These are phyloP conservation scores for Xylaria venustula DNA, from an alignment of 495 filamentous ascomycete species.

Conservation along the genomic window DNA sequence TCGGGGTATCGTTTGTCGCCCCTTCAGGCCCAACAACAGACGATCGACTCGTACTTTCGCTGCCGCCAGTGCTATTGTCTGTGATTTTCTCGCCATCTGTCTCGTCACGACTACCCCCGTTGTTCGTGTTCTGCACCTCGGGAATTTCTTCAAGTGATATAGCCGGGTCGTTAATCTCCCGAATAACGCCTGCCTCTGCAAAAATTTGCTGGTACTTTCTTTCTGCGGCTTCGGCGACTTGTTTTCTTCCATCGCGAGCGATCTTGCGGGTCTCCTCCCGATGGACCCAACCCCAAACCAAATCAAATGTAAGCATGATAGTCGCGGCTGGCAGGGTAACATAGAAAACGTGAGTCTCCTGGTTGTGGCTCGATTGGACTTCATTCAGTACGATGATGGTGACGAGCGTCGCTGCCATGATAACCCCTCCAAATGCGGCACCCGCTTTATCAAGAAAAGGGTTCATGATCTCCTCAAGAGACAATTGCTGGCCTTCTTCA, in stretches of 20 bases:
- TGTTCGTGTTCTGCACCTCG: background rate
- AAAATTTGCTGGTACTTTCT: background rate
- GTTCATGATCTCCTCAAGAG: constrained; percentile 69
- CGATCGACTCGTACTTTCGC: background rate
- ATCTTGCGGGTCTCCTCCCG: constrained; percentile 59
- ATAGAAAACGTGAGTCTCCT: constrained; percentile 55
- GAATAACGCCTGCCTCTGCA: constrained; percentile 3
- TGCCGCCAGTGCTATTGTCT: background rate
- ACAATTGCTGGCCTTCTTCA: constrained; percentile 51
- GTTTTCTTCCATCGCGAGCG: constrained; percentile 51
- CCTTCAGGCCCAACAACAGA: background rate
- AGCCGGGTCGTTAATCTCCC: background rate
- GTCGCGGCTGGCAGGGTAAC: constrained; percentile 62
- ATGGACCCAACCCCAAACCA: constrained; percentile 56
- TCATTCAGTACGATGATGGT: constrained; percentile 61
- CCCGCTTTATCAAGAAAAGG: constrained; percentile 64
- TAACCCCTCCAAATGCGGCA: constrained; percentile 56
- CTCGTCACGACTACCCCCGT: background rate
- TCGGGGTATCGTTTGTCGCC: background rate
- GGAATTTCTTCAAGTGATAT: background rate
- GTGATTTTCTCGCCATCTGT: background rate
- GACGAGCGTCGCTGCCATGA: constrained; percentile 62
- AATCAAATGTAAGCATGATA: constrained; percentile 63
- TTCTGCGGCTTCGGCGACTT: constrained; percentile 42
- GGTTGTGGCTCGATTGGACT: constrained; percentile 34